These are phyloP conservation scores for Drosera spatulata DNA, from an alignment of 179 eudicot species.

Conservation along the genomic window DNA sequence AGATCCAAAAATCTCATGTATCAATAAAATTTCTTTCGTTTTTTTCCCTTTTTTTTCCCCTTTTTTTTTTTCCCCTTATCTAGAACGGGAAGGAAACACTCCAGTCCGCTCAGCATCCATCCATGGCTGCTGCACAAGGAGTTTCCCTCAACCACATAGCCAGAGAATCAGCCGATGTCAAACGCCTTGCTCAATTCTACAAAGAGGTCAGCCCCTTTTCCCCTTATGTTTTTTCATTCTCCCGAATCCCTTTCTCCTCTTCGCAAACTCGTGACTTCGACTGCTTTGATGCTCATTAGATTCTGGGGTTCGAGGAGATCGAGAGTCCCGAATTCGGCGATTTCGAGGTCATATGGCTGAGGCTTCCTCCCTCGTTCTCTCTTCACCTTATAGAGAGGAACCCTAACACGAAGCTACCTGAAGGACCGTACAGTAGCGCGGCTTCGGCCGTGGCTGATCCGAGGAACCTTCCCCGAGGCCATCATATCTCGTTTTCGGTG, in stretches of 20 bases:
- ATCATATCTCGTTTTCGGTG: slow-evolving; percentile 59
- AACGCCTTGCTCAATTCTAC: slow-evolving; percentile 74
- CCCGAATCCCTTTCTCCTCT: background rate
- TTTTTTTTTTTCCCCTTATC: too few species aligned
- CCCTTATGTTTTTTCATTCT: background rate
- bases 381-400: slow-evolving; percentile 78
- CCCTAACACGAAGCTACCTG: slow-evolving; percentile 57
- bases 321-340: slow-evolving; percentile 55
- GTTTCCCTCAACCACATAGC: slow-evolving; percentile 68
- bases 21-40: too few species aligned
- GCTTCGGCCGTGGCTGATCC: slow-evolving; percentile 48
- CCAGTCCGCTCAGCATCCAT: too few species aligned
- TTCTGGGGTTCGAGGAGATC: slow-evolving; percentile 75
- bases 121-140: slow-evolving; percentile 39
- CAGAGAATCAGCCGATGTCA: slow-evolving; percentile 65
- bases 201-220: slow-evolving; percentile 35
- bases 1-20: too few species aligned
- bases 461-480: slow-evolving; percentile 53
- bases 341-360: slow-evolving; percentile 69
- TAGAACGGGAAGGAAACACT: too few species aligned
- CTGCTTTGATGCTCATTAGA: slow-evolving; percentile 17
- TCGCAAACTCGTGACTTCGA: too few species aligned
- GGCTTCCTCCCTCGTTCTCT: slow-evolving; percentile 38
- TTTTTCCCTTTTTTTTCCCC: too few species aligned
- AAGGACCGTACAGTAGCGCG: slow-evolving; percentile 54